A percentile compares a stretch with the other conserved stretches of the same genome.
These are phyloP conservation scores for Colletotrichum gigasporum DNA, from an alignment of 2,329 filamentous ascomycete species.

Conservation along the genomic window DNA sequence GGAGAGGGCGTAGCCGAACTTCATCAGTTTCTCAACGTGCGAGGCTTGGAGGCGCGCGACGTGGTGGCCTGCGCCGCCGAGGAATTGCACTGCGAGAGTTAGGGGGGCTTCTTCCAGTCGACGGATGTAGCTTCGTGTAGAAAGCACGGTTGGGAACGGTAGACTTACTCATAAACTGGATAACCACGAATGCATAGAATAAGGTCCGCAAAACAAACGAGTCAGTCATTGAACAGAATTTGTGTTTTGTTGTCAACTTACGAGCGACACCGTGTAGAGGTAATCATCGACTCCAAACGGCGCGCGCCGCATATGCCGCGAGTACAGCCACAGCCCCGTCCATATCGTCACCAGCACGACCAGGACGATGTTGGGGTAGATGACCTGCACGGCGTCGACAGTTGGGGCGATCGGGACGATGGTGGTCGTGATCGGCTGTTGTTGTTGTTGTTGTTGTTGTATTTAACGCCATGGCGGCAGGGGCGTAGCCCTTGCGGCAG, in stretches of 20 bases:
- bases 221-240: not conserved
- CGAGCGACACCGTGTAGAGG: slow-evolving; percentile 1
- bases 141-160: not conserved
- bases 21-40: slow-evolving; percentile 22
- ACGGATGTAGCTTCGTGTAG: too few species aligned
- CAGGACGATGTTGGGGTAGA: slow-evolving; percentile 7
- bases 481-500: too few species aligned
- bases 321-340: slow-evolving; percentile 8
- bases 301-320: slow-evolving; percentile 1
- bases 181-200: slow-evolving; percentile 4
- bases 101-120: too few species aligned
- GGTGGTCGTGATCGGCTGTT: slow-evolving; percentile 1
- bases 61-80: slow-evolving; percentile 34
- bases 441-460: too few species aligned
- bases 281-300: slow-evolving; percentile 6
- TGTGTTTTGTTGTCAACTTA: not conserved
- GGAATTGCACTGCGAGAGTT: slow-evolving; percentile 27
- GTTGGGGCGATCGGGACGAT: not conserved
- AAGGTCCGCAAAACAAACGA: not conserved
- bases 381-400: not conserved
- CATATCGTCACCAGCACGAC: slow-evolving; percentile 3
- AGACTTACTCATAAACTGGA: slow-evolving; percentile 6
- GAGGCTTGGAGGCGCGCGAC: slow-evolving; percentile 20
- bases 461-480: too few species aligned
- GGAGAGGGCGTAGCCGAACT: slow-evolving; percentile 30